Evolutionary conservation across 306 rosid species (phyloP), one percentile per base, ranked within the genome.

Genomic region (Gastrolobium villosum): DNA sequence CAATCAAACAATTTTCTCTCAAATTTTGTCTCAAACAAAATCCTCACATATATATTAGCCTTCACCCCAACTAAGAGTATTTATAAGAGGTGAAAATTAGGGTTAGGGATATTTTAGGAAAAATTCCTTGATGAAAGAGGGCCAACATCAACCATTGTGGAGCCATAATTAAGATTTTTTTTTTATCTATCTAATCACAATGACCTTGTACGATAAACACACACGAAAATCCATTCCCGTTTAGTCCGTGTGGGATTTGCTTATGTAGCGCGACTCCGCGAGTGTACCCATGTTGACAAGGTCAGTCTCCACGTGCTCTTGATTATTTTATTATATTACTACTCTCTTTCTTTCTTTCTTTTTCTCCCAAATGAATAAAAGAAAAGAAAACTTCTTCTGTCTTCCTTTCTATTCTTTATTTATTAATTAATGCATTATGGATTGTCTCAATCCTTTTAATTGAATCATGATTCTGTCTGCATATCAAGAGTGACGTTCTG

Each of bases 291-390:
- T 84, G 89, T 87, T 87, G 87, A 86, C 72, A 82, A 76, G 89
- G 64, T 87, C 83, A 53, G 92, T 86, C 70, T 86, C 87, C 97
- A 88, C 71, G 98, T 93, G 93, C 89, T 54, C 64, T 82, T 82
- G 57, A 81, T 85, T 88, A 82, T 81, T 89, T 87, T 20, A 77
- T 72, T 82, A 39, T 84, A 6, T 65, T 77, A 63, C 45, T 55
- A 37, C 44, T 5, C 49, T 34, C 62, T 50, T 55, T 35, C 66
- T 3, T 3, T 6, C 41, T 20, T 39, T 45, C 70, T 76, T 76
- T 76, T 4, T 70, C 35, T 26, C 7, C 82, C 48, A 31, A 34
- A 56, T 7, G 10, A 67, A 46, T 1, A 50, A 50, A 48, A 36
- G 15, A 30, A 31, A 32, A n/a, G 35, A 28, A 6, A 10, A 6